Evolutionary conservation across 371 early-diverging fungal species (phyloP).

Genomic region (Batkoa obscura): DNA sequence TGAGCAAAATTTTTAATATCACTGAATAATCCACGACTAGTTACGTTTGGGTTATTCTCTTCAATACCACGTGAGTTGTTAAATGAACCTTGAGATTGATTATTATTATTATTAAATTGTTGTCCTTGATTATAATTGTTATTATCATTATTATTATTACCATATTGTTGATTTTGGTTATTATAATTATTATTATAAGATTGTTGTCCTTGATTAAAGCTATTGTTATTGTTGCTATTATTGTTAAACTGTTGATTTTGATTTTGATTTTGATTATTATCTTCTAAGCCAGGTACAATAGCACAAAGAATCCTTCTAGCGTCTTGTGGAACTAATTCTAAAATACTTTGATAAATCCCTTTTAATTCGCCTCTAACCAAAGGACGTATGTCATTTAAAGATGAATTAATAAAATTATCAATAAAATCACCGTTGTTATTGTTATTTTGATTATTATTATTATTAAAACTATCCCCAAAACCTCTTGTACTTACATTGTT

Average conservation of each 20-base stretch:
- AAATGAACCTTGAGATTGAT: neutral
- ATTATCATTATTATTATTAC: neutral
- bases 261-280: neutral
- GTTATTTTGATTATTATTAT: neutral
- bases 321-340: conserved; percentile 1
- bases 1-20: conserved; percentile 1
- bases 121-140: neutral
- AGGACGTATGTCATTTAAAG: neutral
- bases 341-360: neutral
- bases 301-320: conserved; percentile 2
- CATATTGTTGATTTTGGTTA: neutral
- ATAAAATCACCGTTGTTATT: conserved; percentile 3
- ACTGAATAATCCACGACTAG: neutral
- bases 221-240: neutral
- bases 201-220: neutral
- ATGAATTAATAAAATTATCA: conserved; percentile 1
- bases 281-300: conserved; percentile 1
- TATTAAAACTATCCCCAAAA: neutral
- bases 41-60: neutral
- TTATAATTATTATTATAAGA: neutral
- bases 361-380: neutral
- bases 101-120: neutral
- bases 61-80: neutral
- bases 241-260: neutral
- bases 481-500: neutral